These are phyloP conservation scores for Mycena capillaripes DNA, from an alignment of 768 basidiomycete species.

Conservation along the genomic window DNA sequence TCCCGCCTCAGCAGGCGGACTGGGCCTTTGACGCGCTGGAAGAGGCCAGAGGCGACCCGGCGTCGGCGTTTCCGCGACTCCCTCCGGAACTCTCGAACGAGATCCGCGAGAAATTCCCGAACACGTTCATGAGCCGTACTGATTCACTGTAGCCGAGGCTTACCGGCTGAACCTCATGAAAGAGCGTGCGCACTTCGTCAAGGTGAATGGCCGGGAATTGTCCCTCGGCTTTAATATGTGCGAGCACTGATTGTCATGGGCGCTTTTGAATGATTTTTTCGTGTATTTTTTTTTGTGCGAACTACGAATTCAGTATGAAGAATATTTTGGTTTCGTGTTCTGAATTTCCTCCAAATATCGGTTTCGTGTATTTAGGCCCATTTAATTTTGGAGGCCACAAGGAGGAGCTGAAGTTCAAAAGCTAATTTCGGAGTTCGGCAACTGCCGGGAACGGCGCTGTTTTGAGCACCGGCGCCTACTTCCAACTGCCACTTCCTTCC, in stretches of 20 bases:
- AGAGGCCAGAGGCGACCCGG: constrained; percentile 9
- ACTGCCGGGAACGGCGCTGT: too few species aligned
- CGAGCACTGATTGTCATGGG: constrained; percentile 20
- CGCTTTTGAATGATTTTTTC: too few species aligned
- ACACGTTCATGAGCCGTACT: neutral
- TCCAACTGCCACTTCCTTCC: too few species aligned
- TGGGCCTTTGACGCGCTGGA: constrained; percentile 41
- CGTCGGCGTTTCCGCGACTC: neutral
- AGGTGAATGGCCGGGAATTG: neutral
- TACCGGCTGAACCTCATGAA: constrained; percentile 35
- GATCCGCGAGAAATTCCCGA: neutral
- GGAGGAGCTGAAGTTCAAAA: too few species aligned
- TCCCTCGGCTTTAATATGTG: constrained; percentile 30
- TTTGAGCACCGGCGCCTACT: too few species aligned
- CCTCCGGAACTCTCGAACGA: constrained; percentile 19
- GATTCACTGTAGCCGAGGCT: constrained; percentile 29
- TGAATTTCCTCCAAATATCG: too few species aligned
- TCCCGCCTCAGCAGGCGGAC: constrained; percentile 49
- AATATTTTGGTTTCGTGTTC: too few species aligned
- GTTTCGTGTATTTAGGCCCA: too few species aligned
- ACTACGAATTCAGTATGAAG: too few species aligned
- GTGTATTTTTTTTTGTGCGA: too few species aligned
- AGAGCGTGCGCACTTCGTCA: constrained; percentile 30
- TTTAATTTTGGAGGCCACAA: too few species aligned
- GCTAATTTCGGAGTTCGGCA: too few species aligned